These are phyloP conservation scores for Dryas octopetala DNA, from an alignment of 306 rosid species.

Conservation along the genomic window DNA sequence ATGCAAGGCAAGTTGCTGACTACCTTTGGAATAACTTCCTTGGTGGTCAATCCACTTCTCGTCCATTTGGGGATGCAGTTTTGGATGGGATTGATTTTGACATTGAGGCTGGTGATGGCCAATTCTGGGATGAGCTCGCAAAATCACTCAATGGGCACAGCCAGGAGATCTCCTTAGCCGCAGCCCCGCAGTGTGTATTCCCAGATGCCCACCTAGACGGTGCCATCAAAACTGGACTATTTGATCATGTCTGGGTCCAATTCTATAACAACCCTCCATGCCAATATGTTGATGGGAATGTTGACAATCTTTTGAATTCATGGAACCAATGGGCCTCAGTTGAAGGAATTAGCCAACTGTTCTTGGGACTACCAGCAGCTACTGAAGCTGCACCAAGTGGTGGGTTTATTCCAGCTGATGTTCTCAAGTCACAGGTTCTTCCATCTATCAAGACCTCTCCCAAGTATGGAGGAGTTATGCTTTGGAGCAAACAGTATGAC, in stretches of 20 bases:
- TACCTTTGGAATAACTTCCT: slow-evolving; percentile 60
- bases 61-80: slow-evolving; percentile 55
- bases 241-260: slow-evolving; percentile 69
- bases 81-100: slow-evolving; percentile 66
- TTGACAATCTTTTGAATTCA: slow-evolving; percentile 32
- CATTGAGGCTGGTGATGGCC: slow-evolving; percentile 36
- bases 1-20: slow-evolving; percentile 37
- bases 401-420: slow-evolving; percentile 51
- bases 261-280: slow-evolving; percentile 62
- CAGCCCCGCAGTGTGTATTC: slow-evolving; percentile 66
- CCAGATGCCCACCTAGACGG: slow-evolving; percentile 41
- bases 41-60: slow-evolving; percentile 41
- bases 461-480: slow-evolving; percentile 70
- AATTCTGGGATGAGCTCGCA: slow-evolving; percentile 47
- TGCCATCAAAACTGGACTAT: slow-evolving; percentile 51
- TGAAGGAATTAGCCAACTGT: slow-evolving; percentile 30
- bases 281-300: slow-evolving; percentile 35
- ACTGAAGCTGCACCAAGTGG: slow-evolving; percentile 41
- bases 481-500: slow-evolving; percentile 47
- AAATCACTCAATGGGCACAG: slow-evolving; percentile 24
- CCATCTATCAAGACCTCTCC: slow-evolving; percentile 43
- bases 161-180: slow-evolving; percentile 33
- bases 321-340: slow-evolving; percentile 52
- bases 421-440: slow-evolving; percentile 36
- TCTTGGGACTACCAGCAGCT: slow-evolving; percentile 65